Evolutionary conservation across 2,329 filamentous ascomycete species (phyloP).

Genomic region (Akanthomyces uredinophilus): DNA sequence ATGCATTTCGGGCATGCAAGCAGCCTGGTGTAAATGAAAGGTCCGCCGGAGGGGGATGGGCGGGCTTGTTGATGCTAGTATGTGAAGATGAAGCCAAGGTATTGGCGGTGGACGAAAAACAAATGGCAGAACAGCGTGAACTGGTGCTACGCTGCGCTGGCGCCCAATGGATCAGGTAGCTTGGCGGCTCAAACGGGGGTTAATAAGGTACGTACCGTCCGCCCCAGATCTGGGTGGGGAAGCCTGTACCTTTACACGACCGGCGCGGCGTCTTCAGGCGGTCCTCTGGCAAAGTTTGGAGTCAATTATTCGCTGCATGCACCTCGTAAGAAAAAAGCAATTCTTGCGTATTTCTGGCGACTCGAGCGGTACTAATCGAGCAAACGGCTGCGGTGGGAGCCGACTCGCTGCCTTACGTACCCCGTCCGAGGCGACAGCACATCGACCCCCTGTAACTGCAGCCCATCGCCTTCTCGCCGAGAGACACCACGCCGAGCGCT

Average conservation of each 20-base stretch:
- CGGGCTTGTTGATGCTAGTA: conserved; percentile 14
- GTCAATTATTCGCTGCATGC: not conserved
- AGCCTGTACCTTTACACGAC: not conserved
- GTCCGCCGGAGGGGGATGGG: not conserved
- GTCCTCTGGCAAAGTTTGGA: not conserved
- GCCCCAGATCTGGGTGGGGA: conserved; percentile 1
- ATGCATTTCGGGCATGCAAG: conserved; percentile 12
- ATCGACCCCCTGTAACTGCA: not conserved
- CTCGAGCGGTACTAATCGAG: no score
- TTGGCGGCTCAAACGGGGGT: not conserved
- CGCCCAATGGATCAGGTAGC: conserved; percentile 7
- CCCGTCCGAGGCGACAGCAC: not conserved
- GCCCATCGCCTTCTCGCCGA: not conserved
- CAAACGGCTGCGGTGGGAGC: no score
- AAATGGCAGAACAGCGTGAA: conserved; percentile 19
- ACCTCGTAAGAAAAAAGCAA: no score
- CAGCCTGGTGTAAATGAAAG: not conserved
- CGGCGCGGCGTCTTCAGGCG: not conserved
- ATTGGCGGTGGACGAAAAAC: conserved; percentile 28
- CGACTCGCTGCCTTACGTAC: no score
- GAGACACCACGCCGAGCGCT: not conserved
- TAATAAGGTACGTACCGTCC: conserved; percentile 5
- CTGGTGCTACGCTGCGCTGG: conserved; percentile 1
- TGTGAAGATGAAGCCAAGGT: conserved; percentile 21
- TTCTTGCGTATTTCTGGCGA: no score